Base-by-base conservation (phyloP, 306 rosid genomes). In the Cicer judaicum region DNA sequence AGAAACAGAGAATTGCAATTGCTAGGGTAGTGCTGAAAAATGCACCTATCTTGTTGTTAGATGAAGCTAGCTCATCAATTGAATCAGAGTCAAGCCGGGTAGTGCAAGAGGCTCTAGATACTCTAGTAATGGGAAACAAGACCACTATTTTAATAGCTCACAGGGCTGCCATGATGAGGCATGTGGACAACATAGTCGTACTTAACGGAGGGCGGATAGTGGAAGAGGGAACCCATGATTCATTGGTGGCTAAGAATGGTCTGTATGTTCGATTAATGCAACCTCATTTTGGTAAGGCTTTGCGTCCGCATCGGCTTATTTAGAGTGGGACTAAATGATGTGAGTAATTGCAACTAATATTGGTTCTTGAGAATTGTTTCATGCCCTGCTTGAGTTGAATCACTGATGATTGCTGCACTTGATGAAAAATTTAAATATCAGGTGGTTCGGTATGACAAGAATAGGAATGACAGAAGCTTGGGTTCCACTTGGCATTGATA, bases 1-100 rank as follows among this genome's bases (percentile, higher is more conserved):
- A 95, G 88, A 95, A 95, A 80, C 99, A 95, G 96, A 87, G 99
- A 78, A 95, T 95, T 78, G 99, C 97, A 62, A 95, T 95, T 56
- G 99, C 99, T 11, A 89, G 98, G 74, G 99, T 95, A 4, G 87
- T 95, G 72, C 85, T 95, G 54, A 95, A 95, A 84, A 95, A 95
- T 49, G 99, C 98, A 6, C 99, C 99, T 57, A 95, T 95, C 74
- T 85, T 95, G 67, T 80, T 95, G 83, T 82, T 95, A 88, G 99
- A 95, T 75, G 99, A 95, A 86, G 98, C 99, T 60, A 95, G 99
- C 79, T 95, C 99, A 11, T 87, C 99, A 13, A 92, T 95, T 61
- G 99, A 95, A 79, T 95, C 99, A 1, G 99, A 95, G 87, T 95
- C 99, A 13, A 95, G 99, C 80, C 87, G 99, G 65, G 99, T 95